Evolutionary conservation across 305 asterid genomes (phyloP).

Genomic region (Striga hermonthica): DNA sequence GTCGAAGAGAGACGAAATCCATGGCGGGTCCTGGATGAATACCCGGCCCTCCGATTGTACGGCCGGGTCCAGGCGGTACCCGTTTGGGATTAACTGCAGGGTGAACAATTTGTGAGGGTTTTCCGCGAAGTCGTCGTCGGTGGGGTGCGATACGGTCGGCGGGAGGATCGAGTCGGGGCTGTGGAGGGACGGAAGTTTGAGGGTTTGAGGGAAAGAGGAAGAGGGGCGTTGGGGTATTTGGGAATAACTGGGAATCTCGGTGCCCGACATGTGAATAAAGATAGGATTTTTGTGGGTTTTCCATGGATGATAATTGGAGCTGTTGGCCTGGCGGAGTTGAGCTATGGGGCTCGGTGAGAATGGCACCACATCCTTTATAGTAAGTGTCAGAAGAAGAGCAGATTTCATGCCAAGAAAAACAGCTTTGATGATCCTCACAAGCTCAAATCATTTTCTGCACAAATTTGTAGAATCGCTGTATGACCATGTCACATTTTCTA

Average conservation of each 20-base stretch:
- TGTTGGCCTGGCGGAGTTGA: slow-evolving; percentile 34
- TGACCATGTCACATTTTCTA: neutral
- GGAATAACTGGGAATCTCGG: slow-evolving; percentile 40
- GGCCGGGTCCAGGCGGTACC: slow-evolving; percentile 32
- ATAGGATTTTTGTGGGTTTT: slow-evolving; percentile 35
- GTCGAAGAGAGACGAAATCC: slow-evolving; percentile 75
- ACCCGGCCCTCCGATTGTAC: slow-evolving; percentile 43
- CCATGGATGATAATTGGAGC: slow-evolving; percentile 35
- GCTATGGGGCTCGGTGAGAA: slow-evolving; percentile 55
- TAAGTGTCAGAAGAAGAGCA: neutral
- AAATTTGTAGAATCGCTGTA: neutral
- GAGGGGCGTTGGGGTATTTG: slow-evolving; percentile 38
- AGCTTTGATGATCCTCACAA: neutral
- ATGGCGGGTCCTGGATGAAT: slow-evolving; percentile 77
- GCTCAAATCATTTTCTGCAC: neutral
- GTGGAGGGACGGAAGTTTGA: slow-evolving; percentile 56
- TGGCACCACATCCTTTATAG: slow-evolving; percentile 26
- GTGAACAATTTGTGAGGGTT: slow-evolving; percentile 44
- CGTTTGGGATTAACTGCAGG: slow-evolving; percentile 50
- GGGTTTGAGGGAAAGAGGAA: slow-evolving; percentile 56
- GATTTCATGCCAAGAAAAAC: neutral
- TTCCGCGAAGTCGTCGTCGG: slow-evolving; percentile 49
- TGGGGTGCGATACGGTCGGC: slow-evolving; percentile 54
- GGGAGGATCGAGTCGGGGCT: slow-evolving; percentile 46
- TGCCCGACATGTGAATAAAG: slow-evolving; percentile 40